Evolutionary conservation across 2,329 filamentous ascomycete genomes (phyloP), one percentile per base, ranked within the genome.

Genomic region (Plenodomus lindquistii): DNA sequence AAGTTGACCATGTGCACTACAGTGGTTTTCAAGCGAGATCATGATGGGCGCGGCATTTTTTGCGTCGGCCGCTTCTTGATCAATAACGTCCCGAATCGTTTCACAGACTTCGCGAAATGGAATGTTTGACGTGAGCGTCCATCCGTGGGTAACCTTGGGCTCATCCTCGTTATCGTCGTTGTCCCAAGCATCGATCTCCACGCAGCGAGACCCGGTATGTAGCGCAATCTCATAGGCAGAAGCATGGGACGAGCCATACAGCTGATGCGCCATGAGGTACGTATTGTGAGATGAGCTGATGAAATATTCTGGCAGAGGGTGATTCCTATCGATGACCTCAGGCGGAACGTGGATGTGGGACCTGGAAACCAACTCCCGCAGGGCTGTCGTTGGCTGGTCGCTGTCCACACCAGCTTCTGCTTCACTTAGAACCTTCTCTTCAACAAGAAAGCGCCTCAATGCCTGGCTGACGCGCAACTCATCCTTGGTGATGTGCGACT

Each of bases 111-210:
- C 55, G 24, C 85, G 82, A 62, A 88, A 87, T 0, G 81, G 75
- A 19, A 88, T 83, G 59, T 87, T 74, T 8, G 84, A 87, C 3
- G 87, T 84, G 2, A 88, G 74, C 0, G 85, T 88, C 66, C 83
- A 88, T 1, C 85, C 85, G 62, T 88, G 85, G 0, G 85, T 88
- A 43, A 88, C 85, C 63, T 87, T 88, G 3, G 85, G 85, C 65
- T 88, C 85, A 9, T 83, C 77, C 34, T 71, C 72, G 58, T 86
- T 68, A 8, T 84, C 80, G 31, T 80, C 75, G 40, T 85, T 78
- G 59, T 89, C 85, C 86, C 86, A 89, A 1, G 84, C 86, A 62
- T 89, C 86, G 44, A 89, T 89, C 70, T 89, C 86, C 31, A 89
- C 85, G 59, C 86, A 89, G 6, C 86, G 77, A 2, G 85, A 84